Evolutionary conservation across 345 rosid species (phyloP).

Genomic region (Camelina neglecta): DNA sequence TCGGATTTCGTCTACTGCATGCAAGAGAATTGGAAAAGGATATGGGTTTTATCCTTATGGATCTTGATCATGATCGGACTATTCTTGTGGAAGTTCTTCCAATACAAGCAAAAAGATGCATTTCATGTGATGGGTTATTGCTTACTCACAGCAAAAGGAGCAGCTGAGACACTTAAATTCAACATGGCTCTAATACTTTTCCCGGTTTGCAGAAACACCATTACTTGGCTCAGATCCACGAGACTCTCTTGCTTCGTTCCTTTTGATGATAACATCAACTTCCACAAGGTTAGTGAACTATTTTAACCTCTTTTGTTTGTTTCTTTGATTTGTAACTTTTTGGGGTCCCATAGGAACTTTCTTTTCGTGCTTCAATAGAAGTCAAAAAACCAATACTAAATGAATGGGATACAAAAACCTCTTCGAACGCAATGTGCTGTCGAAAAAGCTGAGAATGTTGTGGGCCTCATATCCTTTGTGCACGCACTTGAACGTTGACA

Average conservation of each 20-base stretch:
- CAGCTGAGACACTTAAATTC: slow-evolving; percentile 91
- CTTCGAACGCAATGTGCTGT: slow-evolving; percentile 44
- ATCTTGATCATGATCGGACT: slow-evolving; percentile 78
- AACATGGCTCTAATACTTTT: slow-evolving; percentile 97
- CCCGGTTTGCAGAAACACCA: slow-evolving; percentile 95
- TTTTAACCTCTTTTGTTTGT: background rate
- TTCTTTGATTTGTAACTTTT: slow-evolving; percentile 39
- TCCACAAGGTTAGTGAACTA: slow-evolving; percentile 76
- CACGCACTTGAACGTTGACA: slow-evolving; percentile 54
- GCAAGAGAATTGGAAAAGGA: slow-evolving; percentile 89
- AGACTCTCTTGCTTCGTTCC: slow-evolving; percentile 74
- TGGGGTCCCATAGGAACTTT: slow-evolving; percentile 49
- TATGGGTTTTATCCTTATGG: slow-evolving; percentile 92
- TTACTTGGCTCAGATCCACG: slow-evolving; percentile 95
- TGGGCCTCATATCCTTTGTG: slow-evolving; percentile 33
- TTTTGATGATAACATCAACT: slow-evolving; percentile 97
- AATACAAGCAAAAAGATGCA: slow-evolving; percentile 75
- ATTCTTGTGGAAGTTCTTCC: slow-evolving; percentile 87
- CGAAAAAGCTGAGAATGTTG: slow-evolving; percentile 28
- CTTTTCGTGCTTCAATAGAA: slow-evolving; percentile 36
- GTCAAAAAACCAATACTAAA: slow-evolving; percentile 36
- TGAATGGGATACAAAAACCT: slow-evolving; percentile 30
- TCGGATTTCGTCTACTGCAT: slow-evolving; percentile 58
- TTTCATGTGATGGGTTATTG: slow-evolving; percentile 90
- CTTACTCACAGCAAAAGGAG: slow-evolving; percentile 92